Conservation (phyloP, 306 rosid genomes). For the Urtica urens region DNA sequence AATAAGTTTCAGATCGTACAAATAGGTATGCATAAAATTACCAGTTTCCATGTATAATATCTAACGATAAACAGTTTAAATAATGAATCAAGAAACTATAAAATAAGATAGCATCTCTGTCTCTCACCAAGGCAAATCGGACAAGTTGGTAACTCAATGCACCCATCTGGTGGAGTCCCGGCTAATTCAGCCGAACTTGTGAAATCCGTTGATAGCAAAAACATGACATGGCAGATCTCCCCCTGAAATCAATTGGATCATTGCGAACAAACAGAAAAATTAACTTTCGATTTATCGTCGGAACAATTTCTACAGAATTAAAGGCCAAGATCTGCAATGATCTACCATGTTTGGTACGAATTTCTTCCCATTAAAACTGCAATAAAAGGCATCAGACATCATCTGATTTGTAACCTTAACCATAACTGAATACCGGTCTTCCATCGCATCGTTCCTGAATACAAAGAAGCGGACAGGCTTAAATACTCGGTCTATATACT, state of each 20-base stretch:
- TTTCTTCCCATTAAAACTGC: conserved; percentile 53
- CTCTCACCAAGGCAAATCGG: conserved; percentile 88
- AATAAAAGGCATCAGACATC: conserved; percentile 42
- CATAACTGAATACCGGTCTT: conserved; percentile 78
- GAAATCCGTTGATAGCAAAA: conserved; percentile 64
- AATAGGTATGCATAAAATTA: conserved; percentile 3
- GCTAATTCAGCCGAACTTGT: conserved; percentile 67
- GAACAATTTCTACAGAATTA: no score
- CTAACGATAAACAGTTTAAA: conserved; percentile 1
- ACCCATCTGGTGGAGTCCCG: conserved; percentile 60
- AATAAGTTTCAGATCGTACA: no score
- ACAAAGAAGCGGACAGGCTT: conserved; percentile 3
- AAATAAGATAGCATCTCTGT: neutral
- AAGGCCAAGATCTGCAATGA: neutral
- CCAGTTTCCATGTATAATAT: neutral
- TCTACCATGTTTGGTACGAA: conserved; percentile 70
- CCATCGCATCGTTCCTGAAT: conserved; percentile 69
- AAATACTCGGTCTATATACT: no score
- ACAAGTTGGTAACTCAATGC: conserved; percentile 81
- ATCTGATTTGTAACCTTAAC: conserved; percentile 37
- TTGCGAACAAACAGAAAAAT: neutral
- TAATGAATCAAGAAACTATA: neutral
- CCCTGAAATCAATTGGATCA: conserved; percentile 38
- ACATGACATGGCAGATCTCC: conserved; percentile 75
- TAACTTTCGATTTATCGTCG: neutral